Conservation (phyloP, 345 rosid species). For the Hibiscus tridactylites region DNA sequence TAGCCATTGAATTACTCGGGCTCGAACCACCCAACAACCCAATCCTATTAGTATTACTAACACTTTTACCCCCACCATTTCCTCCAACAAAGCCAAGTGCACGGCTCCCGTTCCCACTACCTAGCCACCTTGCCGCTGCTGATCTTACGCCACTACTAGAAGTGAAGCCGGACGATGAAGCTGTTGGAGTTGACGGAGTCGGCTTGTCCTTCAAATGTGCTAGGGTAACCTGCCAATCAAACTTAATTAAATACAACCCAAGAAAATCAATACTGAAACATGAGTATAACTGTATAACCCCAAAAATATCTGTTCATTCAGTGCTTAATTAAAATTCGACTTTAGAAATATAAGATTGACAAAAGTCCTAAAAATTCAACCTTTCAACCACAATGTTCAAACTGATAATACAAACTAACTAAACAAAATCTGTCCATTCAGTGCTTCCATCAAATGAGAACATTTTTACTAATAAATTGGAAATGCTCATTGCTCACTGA, state of each 20-base stretch:
- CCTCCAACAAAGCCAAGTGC: slow-evolving; percentile 89
- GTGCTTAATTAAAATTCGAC: not conserved
- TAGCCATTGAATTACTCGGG: slow-evolving; percentile 47
- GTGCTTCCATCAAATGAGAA: not conserved
- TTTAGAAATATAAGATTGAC: not conserved
- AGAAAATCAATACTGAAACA: slow-evolving; percentile 4
- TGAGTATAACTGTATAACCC: too few species aligned
- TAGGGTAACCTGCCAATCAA: slow-evolving; percentile 58
- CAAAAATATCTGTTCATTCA: too few species aligned
- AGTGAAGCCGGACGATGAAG: slow-evolving; percentile 60
- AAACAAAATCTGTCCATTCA: not conserved
- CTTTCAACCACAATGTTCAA: not conserved
- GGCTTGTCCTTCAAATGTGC: slow-evolving; percentile 92
- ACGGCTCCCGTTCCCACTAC: slow-evolving; percentile 83
- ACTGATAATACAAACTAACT: not conserved
- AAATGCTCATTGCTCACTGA: not conserved
- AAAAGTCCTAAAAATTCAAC: slow-evolving; percentile 8
- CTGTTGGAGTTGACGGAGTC: slow-evolving; percentile 72
- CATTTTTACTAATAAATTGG: not conserved
- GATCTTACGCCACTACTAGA: slow-evolving; percentile 82
- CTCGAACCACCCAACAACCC: slow-evolving; percentile 74
- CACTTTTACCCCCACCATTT: slow-evolving; percentile 73
- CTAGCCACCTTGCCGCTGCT: slow-evolving; percentile 83
- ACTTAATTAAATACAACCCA: slow-evolving; percentile 1
- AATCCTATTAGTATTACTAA: slow-evolving; percentile 62